A percentile compares a stretch with the other conserved stretches of the same genome.
phyloP scores from a whole-genome alignment of 306 rosid genomes.

The Oxytropis ochrocephala region DNA sequence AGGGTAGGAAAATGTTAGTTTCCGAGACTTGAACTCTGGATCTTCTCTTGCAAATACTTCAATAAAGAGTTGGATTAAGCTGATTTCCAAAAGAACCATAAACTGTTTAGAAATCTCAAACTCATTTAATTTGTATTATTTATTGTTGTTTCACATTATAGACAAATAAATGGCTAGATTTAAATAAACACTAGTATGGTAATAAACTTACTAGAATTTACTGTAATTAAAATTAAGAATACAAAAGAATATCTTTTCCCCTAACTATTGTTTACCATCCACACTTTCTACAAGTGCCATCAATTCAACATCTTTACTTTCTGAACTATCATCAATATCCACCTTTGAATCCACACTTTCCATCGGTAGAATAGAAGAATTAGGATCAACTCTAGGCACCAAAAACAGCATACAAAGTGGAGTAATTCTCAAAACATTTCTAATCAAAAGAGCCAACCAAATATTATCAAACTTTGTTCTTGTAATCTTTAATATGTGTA shows the following conservation, averaged over 20 bases:
- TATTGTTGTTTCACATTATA: not conserved
- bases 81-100: too few relatives aligned
- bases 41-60: too few relatives aligned
- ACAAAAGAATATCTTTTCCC: not conserved
- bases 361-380: conserved; percentile 50
- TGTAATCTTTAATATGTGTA: conserved; percentile 63
- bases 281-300: conserved; percentile 53
- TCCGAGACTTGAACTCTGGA: too few relatives aligned
- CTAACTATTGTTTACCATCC: conserved; percentile 34
- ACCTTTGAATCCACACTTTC: conserved; percentile 33
- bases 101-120: not conserved
- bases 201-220: not conserved
- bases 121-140: not conserved
- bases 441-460: conserved; percentile 81
- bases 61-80: too few relatives aligned
- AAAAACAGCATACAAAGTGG: conserved; percentile 74
- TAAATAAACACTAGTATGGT: not conserved
- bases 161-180: not conserved
- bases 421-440: conserved; percentile 60
- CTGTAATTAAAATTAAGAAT: not conserved
- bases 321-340: conserved; percentile 34
- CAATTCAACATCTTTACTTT: conserved; percentile 60
- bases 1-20: too few relatives aligned
- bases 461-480: conserved; percentile 62
- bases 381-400: conserved; percentile 84